A percentile compares a stretch with the other conserved stretches of the same genome.
phyloP scores from a whole-genome alignment of 306 rosid genomes.

The Glycine soja region DNA sequence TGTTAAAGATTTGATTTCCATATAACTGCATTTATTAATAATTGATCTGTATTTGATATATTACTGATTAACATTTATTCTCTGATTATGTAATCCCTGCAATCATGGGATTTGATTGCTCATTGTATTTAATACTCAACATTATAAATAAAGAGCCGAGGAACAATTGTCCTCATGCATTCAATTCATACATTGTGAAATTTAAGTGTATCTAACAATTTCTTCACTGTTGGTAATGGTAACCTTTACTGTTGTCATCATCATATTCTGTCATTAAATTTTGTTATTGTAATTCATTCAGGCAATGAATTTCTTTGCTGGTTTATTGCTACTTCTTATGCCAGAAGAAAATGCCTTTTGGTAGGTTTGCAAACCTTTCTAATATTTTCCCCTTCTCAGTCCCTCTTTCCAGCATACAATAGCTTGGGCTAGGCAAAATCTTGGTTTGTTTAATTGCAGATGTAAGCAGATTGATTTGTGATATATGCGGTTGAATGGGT shows the following conservation, averaged over 20 bases:
- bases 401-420: conserved; percentile 13
- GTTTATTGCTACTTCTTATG: conserved; percentile 86
- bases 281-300: conserved; percentile 56
- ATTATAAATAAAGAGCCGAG: too few species aligned
- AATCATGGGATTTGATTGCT: too few species aligned
- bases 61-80: too few species aligned
- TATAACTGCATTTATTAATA: too few species aligned
- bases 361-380: conserved; percentile 59
- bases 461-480: too few species aligned
- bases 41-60: too few species aligned
- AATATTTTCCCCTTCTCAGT: conserved; percentile 9
- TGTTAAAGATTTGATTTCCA: too few species aligned
- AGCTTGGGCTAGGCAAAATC: not conserved
- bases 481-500: not conserved
- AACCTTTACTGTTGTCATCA: conserved; percentile 23
- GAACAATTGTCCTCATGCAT: too few species aligned
- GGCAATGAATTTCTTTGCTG: conserved; percentile 99
- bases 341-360: conserved; percentile 99
- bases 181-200: too few species aligned
- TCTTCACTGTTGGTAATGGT: conserved; percentile 44
- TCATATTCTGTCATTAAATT: conserved; percentile 31
- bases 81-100: too few species aligned
- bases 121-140: too few species aligned
- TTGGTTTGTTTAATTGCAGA: too few species aligned
- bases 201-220: not conserved